Evolutionary conservation across 257 asterid genomes (phyloP).

Genomic region (Marsdenia floribunda): DNA sequence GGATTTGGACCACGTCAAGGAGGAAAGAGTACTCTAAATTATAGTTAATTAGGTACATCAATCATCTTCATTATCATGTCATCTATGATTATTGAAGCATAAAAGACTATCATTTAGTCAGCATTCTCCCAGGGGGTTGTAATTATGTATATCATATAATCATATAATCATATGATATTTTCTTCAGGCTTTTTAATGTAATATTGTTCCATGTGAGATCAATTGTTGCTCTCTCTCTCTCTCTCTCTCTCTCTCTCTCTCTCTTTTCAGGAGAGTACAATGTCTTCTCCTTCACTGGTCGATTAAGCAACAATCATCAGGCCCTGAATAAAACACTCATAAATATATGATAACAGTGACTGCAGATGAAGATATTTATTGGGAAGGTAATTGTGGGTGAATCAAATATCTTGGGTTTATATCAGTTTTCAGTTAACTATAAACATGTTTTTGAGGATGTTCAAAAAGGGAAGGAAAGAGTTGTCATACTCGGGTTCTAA

Average conservation of each 20-base stretch:
- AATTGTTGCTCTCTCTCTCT: not conserved
- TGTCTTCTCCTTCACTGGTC: no score
- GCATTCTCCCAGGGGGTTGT: not conserved
- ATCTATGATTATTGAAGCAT: not conserved
- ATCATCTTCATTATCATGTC: not conserved
- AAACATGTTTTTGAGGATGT: not conserved
- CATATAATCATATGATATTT: not conserved
- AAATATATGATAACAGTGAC: not conserved
- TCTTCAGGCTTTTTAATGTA: not conserved
- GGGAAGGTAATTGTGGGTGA: not conserved
- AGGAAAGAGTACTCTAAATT: conserved; percentile 28
- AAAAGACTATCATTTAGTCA: not conserved
- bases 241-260: no score
- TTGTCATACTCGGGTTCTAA: not conserved
- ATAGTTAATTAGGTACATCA: conserved; percentile 17
- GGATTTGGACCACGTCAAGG: conserved; percentile 26
- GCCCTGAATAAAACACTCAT: not conserved
- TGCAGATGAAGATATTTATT: not conserved
- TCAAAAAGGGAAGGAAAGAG: not conserved
- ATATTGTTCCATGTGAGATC: not conserved
- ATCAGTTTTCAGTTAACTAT: not conserved
- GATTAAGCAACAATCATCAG: not conserved
- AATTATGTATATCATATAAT: not conserved
- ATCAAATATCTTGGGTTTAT: not conserved
- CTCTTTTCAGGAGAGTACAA: no score